Conservation (phyloP, 2,329 filamentous ascomycete species). For the Calonectria pseudoreteaudii region DNA sequence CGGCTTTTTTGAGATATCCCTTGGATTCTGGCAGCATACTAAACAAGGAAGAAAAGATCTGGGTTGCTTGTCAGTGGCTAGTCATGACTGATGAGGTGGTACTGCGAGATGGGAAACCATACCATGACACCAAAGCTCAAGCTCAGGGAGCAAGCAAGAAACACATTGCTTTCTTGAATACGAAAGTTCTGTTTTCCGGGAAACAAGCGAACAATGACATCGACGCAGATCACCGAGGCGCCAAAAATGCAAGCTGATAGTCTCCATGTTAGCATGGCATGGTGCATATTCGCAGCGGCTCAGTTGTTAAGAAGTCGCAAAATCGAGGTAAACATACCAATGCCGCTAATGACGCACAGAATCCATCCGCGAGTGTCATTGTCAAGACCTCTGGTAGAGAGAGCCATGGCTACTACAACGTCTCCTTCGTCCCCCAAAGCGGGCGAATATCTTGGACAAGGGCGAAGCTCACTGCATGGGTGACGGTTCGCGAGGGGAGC, state of each 20-base stretch:
- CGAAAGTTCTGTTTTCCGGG: conserved; percentile 82
- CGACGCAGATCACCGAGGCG: conserved; percentile 87
- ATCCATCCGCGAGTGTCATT: conserved; percentile 96
- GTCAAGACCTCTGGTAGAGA: conserved; percentile 58
- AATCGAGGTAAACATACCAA: conserved; percentile 59
- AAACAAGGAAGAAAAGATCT: conserved; percentile 93
- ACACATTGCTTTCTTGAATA: conserved; percentile 89
- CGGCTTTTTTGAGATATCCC: conserved; percentile 77
- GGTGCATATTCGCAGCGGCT: background rate
- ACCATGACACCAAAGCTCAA: conserved; percentile 98
- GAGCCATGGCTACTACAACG: conserved; percentile 52
- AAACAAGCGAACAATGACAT: conserved; percentile 78
- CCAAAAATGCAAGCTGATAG: conserved; percentile 73
- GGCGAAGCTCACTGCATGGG: conserved; percentile 9
- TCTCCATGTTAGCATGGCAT: background rate
- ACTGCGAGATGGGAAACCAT: conserved; percentile 44
- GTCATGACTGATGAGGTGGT: background rate
- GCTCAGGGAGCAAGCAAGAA: conserved; percentile 88
- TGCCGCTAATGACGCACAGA: conserved; percentile 85
- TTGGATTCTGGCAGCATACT: conserved; percentile 93
- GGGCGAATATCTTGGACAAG: background rate
- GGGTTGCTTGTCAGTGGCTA: conserved; percentile 24
- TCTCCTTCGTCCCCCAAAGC: conserved; percentile 19
- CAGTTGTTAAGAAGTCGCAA: background rate
- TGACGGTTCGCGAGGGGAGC: background rate